A percentile compares a stretch with the other conserved stretches of the same genome.
phyloP scores from a whole-genome alignment of 495 filamentous ascomycete genomes.

The Xylona heveae region DNA sequence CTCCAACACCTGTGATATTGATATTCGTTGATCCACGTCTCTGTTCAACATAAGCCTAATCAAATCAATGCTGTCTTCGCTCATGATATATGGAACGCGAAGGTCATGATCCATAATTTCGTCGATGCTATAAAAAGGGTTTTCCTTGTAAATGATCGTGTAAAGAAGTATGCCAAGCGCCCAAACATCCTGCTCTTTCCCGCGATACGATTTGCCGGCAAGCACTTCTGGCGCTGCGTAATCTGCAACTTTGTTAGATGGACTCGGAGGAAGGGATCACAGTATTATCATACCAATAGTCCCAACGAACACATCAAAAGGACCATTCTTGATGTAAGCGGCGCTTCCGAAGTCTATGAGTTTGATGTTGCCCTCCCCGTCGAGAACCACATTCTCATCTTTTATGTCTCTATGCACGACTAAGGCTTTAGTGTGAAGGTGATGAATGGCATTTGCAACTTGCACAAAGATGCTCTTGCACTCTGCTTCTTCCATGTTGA shows the following conservation, averaged over 20 bases:
- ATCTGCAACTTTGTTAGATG: constrained; percentile 30
- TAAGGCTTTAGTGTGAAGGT: constrained; percentile 73
- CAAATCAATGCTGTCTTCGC: constrained; percentile 75
- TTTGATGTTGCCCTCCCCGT: constrained; percentile 90
- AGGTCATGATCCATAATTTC: constrained; percentile 97
- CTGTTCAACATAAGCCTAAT: constrained; percentile 81
- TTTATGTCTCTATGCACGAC: constrained; percentile 98
- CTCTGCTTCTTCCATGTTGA: constrained; percentile 90
- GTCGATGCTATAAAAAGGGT: constrained; percentile 97
- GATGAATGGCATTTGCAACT: constrained; percentile 71
- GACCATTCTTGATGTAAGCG: constrained; percentile 92
- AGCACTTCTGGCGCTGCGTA: constrained; percentile 95
- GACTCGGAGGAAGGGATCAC: background rate
- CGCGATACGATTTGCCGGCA: constrained; percentile 79
- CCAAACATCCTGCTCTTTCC: constrained; percentile 97
- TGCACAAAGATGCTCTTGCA: constrained; percentile 90
- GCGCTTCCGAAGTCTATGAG: constrained; percentile 96
- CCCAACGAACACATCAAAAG: constrained; percentile 97
- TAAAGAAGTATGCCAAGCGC: constrained; percentile 94
- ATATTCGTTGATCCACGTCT: constrained; percentile 59
- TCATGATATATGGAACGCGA: constrained; percentile 76
- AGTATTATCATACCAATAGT: constrained; percentile 62
- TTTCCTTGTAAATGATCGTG: constrained; percentile 98
- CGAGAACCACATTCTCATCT: constrained; percentile 91
- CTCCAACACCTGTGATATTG: constrained; percentile 64